Evolutionary conservation across 23 red algal genomes (phyloP).

Genomic region (Cyanidioschyzon merolae): DNA sequence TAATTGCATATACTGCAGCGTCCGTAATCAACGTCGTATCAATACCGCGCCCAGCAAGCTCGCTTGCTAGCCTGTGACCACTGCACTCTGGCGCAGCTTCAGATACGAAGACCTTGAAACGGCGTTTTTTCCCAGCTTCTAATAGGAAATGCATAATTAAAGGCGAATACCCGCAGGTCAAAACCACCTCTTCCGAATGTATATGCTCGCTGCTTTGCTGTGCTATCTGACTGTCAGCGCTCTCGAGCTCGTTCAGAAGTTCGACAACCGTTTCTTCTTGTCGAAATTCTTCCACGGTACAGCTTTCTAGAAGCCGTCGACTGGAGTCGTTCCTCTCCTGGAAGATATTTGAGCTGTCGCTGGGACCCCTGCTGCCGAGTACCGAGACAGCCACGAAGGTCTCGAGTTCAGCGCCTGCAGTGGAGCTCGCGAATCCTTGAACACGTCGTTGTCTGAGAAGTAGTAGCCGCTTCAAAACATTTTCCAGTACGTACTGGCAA

Average conservation of each 20-base stretch:
- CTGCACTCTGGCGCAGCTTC: slow-evolving; percentile 22
- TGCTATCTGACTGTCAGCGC: neutral
- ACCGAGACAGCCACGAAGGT: neutral
- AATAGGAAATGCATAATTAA: slow-evolving; percentile 23
- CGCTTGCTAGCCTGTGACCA: slow-evolving; percentile 21
- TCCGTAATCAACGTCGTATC: slow-evolving; percentile 36
- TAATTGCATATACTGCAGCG: slow-evolving; percentile 32
- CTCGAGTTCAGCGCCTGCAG: neutral
- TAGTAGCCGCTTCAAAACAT: neutral
- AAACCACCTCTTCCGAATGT: slow-evolving; percentile 28
- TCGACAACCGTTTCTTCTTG: neutral
- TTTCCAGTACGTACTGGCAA: neutral
- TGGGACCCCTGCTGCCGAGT: neutral
- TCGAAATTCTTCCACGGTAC: neutral
- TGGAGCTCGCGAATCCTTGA: neutral
- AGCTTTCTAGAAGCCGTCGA: neutral
- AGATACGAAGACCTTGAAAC: slow-evolving; percentile 34
- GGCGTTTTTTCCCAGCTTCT: slow-evolving; percentile 27
- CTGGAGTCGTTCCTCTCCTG: neutral
- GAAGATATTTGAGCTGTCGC: neutral
- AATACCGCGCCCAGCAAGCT: neutral
- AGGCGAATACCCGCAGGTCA: slow-evolving; percentile 26
- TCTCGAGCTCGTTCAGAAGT: neutral
- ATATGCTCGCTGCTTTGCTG: slow-evolving; percentile 22
- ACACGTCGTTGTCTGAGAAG: neutral